These are phyloP conservation scores for Conoideocrella luteorostrata DNA, from an alignment of 2,329 filamentous ascomycete genomes.

Conservation along the genomic window DNA sequence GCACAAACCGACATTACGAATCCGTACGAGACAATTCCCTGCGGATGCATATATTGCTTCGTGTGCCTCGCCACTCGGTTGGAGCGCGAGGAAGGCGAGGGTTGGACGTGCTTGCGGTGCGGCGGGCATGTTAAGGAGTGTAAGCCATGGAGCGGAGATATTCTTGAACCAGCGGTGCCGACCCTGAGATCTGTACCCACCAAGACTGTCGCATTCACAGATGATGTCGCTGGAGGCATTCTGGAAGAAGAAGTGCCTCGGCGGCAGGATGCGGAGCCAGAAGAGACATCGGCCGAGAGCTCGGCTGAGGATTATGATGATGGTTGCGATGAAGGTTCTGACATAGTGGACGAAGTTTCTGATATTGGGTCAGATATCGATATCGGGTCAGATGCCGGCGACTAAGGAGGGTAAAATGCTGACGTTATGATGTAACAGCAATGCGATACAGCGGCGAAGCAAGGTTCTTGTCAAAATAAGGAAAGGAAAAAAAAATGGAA, in stretches of 20 bases:
- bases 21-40: slow-evolving; percentile 85
- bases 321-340: slow-evolving; percentile 7
- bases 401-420: background rate
- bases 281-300: slow-evolving; percentile 15
- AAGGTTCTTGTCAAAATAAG: no score
- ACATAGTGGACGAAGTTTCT: slow-evolving; percentile 8
- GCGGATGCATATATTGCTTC: slow-evolving; percentile 92
- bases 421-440: no score
- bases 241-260: slow-evolving; percentile 20
- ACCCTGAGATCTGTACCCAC: slow-evolving; percentile 31
- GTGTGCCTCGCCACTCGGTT: slow-evolving; percentile 87
- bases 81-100: slow-evolving; percentile 88
- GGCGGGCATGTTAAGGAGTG: slow-evolving; percentile 79
- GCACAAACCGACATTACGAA: slow-evolving; percentile 93
- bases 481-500: no score
- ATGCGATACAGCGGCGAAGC: no score
- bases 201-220: slow-evolving; percentile 59
- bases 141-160: slow-evolving; percentile 85
- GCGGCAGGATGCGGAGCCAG: background rate
- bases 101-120: slow-evolving; percentile 86
- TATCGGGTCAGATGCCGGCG: slow-evolving; percentile 6
- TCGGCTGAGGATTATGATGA: slow-evolving; percentile 11
- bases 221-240: slow-evolving; percentile 38
- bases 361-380: slow-evolving; percentile 8
- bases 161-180: slow-evolving; percentile 55